Conservation (phyloP, 2,329 filamentous ascomycete genomes). For the Trichoderma afroharzianum region DNA sequence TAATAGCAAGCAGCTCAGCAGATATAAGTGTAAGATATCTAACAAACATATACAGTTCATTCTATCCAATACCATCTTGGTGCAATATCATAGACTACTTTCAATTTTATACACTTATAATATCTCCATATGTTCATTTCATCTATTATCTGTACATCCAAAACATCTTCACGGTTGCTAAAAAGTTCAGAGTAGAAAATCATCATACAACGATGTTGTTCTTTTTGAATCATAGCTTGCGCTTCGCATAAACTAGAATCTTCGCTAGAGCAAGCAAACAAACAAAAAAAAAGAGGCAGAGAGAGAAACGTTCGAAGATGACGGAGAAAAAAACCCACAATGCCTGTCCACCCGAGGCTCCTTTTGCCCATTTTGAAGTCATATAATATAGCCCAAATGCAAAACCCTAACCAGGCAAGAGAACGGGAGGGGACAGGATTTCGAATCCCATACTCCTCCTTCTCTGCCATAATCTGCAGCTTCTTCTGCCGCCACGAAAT, state of each 20-base stretch:
- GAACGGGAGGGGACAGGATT: neutral
- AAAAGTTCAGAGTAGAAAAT: neutral
- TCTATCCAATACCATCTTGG: neutral
- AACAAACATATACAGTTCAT: neutral
- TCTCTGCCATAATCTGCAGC: neutral
- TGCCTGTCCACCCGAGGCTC: neutral
- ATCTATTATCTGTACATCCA: neutral
- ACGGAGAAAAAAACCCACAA: neutral
- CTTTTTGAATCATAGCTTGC: constrained; percentile 1
- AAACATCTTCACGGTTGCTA: neutral
- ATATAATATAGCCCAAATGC: constrained; percentile 13
- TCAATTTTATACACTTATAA: neutral
- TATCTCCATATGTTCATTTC: neutral
- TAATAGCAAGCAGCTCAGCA: neutral
- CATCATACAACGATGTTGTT: neutral
- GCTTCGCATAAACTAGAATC: constrained; percentile 5
- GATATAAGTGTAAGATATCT: neutral
- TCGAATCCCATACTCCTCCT: neutral
- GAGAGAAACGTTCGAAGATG: neutral
- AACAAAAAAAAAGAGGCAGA: neutral
- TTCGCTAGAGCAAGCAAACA: constrained; percentile 10
- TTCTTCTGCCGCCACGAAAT: constrained; percentile 1
- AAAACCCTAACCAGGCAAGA: neutral
- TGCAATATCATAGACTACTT: neutral
- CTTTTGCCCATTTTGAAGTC: constrained; percentile 12